Evolutionary conservation across 768 basidiomycete genomes (phyloP), one percentile per base, ranked within the genome.

Genomic region (Cyathus striatus): DNA sequence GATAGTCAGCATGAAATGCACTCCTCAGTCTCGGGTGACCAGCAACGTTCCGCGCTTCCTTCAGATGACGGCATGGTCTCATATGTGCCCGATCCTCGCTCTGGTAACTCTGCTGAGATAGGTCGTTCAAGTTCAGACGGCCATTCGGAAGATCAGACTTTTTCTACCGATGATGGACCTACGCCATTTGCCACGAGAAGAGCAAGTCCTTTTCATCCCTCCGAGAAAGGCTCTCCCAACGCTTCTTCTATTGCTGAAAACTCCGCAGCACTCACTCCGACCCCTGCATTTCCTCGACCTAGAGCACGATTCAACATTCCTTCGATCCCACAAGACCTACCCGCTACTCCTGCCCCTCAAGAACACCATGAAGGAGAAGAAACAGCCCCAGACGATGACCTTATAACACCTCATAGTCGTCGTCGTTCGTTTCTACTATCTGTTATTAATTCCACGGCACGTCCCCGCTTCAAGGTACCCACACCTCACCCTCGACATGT

Each of bases 361-460:
- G 45, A 45, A 21, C 32, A 40, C 7, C 52, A 55, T n/a, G 45
- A 55, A 6, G 43, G 46, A 22, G 51, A 52, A 12, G 47, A 51
- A 21, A 48, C 43, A 39, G 50, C n/a, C n/a, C n/a, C 55, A 2
- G 62, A 68, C 27, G 64, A 72, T 4, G 73, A 79, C 30, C 73
- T 73, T 3, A 59, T 81, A 33, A 91, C 88, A 2, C 89, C 87
- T 2, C 70, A 76, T 49, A 77, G 81, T 10, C 81, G 85, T 46
- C 80, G 86, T 30, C 79, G 81, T 13, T 90, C 86, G 1, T 91
- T 93, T 66, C 75, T 93, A 10, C 75, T 93, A 27, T 81, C 81
- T 6, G 84, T 92, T 6, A 86, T 93, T 56, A 85, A 90, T 54
- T 89, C 89, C 4, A 88, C 83, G 1, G 68, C 85, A 3, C 81